phyloP scores from a whole-genome alignment of 2,329 filamentous ascomycete species.

The Venturia nashicola region DNA sequence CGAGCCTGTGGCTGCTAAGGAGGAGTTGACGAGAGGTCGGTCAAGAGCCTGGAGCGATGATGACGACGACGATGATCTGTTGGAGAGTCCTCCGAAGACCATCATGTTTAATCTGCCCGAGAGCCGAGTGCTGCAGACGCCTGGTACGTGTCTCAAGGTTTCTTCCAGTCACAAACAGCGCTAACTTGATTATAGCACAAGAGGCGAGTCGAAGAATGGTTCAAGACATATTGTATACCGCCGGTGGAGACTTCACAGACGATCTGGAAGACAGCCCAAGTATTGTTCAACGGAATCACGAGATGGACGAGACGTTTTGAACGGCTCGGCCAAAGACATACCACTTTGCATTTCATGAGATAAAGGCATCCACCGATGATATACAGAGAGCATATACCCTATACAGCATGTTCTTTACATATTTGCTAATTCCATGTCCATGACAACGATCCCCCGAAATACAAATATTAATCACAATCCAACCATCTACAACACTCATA shows the following conservation, averaged over 20 bases:
- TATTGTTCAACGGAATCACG: conserved; percentile 31
- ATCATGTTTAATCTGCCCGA: conserved; percentile 75
- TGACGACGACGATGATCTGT: conserved; percentile 40
- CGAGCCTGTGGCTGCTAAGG: background rate
- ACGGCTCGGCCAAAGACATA: background rate
- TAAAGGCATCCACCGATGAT: background rate
- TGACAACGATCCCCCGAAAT: background rate
- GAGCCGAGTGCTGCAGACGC: conserved; percentile 67
- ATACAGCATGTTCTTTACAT: background rate
- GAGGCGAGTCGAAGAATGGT: conserved; percentile 75
- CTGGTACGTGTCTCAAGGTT: conserved; percentile 40
- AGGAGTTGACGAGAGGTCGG: background rate
- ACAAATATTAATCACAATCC: background rate
- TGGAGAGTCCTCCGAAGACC: conserved; percentile 83
- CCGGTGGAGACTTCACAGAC: conserved; percentile 48
- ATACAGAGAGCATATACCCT: background rate
- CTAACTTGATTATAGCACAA: conserved; percentile 39
- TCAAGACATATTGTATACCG: conserved; percentile 64
- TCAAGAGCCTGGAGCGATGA: conserved; percentile 48
- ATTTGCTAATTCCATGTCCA: background rate
- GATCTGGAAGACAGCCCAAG: conserved; percentile 34
- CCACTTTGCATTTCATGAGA: background rate
- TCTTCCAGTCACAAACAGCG: background rate
- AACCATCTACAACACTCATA: too few species aligned
- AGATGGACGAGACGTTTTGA: conserved; percentile 37